Conservation (phyloP, 1,284 basidiomycete genomes). For the Austroboletus novae-zelandiae region DNA sequence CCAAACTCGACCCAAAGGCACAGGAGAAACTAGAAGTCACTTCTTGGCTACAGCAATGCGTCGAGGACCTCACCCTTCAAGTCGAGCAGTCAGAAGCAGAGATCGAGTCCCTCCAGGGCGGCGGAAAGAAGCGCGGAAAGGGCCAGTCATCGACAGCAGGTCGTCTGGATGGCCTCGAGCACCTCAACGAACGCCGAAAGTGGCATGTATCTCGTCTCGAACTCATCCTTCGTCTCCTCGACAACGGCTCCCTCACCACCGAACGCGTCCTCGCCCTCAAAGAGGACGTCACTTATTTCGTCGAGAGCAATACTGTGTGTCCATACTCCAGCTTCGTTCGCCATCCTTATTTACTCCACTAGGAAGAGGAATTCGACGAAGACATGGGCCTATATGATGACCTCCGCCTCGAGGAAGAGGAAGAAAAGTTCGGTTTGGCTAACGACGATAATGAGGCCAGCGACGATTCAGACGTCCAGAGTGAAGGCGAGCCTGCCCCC, state of each 20-base stretch:
- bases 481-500: slow-evolving; percentile 55
- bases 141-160: slow-evolving; percentile 59
- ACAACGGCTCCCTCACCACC: slow-evolving; percentile 87
- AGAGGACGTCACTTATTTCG: slow-evolving; percentile 96
- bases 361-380: slow-evolving; percentile 98
- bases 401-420: slow-evolving; percentile 95
- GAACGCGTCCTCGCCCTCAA: slow-evolving; percentile 85
- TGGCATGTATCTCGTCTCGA: slow-evolving; percentile 97
- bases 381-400: slow-evolving; percentile 99
- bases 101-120: slow-evolving; percentile 83
- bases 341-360: slow-evolving; percentile 21
- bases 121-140: slow-evolving; percentile 84
- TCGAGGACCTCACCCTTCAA: slow-evolving; percentile 92
- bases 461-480: slow-evolving; percentile 67
- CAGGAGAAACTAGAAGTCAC: slow-evolving; percentile 94
- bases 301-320: slow-evolving; percentile 92
- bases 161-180: slow-evolving; percentile 82
- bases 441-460: slow-evolving; percentile 71
- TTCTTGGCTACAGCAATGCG: slow-evolving; percentile 81
- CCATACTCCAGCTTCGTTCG: slow-evolving; percentile 10
- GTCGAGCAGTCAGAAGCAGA: slow-evolving; percentile 96
- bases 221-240: slow-evolving; percentile 88
- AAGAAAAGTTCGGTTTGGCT: slow-evolving; percentile 84
- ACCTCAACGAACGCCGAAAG: slow-evolving; percentile 88
- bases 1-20: slow-evolving; percentile 94